Base-by-base conservation (phyloP, 2,329 filamentous ascomycete species). In the Alternaria burnsii region DNA sequence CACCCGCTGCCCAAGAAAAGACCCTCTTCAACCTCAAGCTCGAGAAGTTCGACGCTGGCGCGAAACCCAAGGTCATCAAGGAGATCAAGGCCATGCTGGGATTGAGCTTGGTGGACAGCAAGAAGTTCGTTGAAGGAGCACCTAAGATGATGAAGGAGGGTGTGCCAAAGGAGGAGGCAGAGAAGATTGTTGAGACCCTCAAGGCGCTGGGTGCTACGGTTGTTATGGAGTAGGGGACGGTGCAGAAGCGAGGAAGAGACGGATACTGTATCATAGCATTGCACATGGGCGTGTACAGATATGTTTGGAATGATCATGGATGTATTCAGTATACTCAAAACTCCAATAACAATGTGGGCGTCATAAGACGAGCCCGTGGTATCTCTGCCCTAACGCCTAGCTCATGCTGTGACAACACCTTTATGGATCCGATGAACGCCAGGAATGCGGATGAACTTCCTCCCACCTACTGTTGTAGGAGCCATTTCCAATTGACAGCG, bases 41-140 rank as follows among this genome's bases (percentile, higher is more conserved):
- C 66, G 87, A 92, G 81, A 91, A 90, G 36, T 96, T 98, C 79
- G 96, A 99, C 54, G 86, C 93, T 28, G 86, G 83, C 52, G 84
- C 94, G 68, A 99, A 99, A 86, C 93, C 96, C 75, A 99, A 99
- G 91, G 86, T 99, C 75, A 99, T 99, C 87, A 99, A 99, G 88
- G 95, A 99, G 85, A 87, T 99, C 84, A 99, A 99, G 89, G 89
- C 88, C 76, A 86, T 99, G 88, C 85, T 99, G 62, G 95, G 95
- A 43, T 83, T 99, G 78, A 96, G 92, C 79, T 87, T 99, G 84
- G 96, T 99, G 71, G 95, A 99, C 82, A 97, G 92, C 84, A 99
- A 99, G 91, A 99, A 99, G 86, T 99, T 99, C 76, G 95, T 99
- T 69, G 95, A 99, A 87, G 93, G 92, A 78, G 94, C 92, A 71